Conservation (phyloP, 179 eudicot genomes). For the Patellifolia procumbens region DNA sequence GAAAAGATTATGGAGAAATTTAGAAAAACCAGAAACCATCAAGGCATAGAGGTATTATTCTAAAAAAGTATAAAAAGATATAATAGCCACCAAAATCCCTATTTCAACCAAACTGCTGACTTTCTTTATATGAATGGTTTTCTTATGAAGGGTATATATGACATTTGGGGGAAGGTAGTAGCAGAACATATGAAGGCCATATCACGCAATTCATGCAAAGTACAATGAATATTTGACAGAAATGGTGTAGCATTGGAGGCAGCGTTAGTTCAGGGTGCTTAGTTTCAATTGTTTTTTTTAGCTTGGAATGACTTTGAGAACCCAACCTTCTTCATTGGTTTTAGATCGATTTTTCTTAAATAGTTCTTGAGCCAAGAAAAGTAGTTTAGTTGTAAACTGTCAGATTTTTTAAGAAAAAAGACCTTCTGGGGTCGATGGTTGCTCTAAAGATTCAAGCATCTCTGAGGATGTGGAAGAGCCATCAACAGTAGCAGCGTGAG, state of each 20-base stretch:
- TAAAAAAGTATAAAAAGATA: neutral
- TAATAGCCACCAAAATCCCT: neutral
- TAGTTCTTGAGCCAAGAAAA: neutral
- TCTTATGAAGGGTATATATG: neutral
- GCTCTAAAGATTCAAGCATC: conserved; percentile 14
- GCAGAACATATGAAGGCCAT: neutral
- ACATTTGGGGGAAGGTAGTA: neutral
- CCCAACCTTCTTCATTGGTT: neutral
- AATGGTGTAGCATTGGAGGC: neutral
- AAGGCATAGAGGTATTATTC: neutral
- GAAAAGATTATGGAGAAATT: neutral
- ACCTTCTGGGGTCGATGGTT: too few relatives aligned
- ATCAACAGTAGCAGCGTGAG: conserved; percentile 15
- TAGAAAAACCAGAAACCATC: neutral
- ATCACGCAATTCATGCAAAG: neutral
- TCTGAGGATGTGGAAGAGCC: conserved; percentile 10
- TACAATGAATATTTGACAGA: neutral
- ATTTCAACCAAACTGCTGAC: neutral
- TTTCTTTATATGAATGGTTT: neutral
- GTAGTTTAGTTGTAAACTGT: neutral
- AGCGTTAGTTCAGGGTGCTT: neutral
- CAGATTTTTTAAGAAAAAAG: too few relatives aligned
- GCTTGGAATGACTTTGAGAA: neutral
- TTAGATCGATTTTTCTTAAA: neutral
- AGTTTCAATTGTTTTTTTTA: neutral